A percentile compares a stretch with the other conserved stretches of the same genome.
Evolutionary conservation across 108 stramenopile species (phyloP).

Genomic region (Pseudonitzschia multistriata): DNA sequence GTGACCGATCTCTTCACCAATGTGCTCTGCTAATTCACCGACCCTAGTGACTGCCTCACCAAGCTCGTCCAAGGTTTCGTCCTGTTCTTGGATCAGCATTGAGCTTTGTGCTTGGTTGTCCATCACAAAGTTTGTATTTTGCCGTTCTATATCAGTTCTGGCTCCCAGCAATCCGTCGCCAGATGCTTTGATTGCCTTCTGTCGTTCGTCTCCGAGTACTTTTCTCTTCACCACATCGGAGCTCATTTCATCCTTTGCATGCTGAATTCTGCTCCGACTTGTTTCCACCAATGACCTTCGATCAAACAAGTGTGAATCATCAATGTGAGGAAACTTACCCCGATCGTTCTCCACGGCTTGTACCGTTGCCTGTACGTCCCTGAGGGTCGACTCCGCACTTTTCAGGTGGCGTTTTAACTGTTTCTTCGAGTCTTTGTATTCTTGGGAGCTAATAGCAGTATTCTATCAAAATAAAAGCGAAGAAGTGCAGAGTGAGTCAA

Average conservation of each 20-base stretch:
- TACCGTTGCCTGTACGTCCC: conserved; percentile 70
- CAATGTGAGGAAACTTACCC: conserved; percentile 66
- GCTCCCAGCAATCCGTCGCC: conserved; percentile 41
- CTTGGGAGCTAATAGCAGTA: conserved; percentile 69
- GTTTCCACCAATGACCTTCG: conserved; percentile 57
- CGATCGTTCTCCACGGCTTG: conserved; percentile 61
- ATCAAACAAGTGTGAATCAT: conserved; percentile 55
- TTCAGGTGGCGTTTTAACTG: conserved; percentile 73
- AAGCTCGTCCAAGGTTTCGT: conserved; percentile 82
- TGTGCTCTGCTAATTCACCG: conserved; percentile 75
- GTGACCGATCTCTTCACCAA: conserved; percentile 78
- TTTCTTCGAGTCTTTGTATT: conserved; percentile 71
- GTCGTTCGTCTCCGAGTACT: conserved; percentile 60
- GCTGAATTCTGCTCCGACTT: conserved; percentile 47
- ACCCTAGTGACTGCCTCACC: conserved; percentile 76
- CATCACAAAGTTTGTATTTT: conserved; percentile 39
- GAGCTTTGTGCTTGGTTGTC: conserved; percentile 68
- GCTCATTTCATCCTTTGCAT: conserved; percentile 57
- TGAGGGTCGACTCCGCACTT: conserved; percentile 66
- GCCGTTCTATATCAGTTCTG: conserved; percentile 32
- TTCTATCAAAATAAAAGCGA: conserved; percentile 35
- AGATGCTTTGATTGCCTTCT: conserved; percentile 54
- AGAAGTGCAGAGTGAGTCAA: not conserved
- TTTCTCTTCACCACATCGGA: conserved; percentile 65
- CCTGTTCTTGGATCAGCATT: conserved; percentile 80